These are phyloP conservation scores for Alternaria triticina DNA, from an alignment of 2,329 filamentous ascomycete genomes.

Conservation along the genomic window DNA sequence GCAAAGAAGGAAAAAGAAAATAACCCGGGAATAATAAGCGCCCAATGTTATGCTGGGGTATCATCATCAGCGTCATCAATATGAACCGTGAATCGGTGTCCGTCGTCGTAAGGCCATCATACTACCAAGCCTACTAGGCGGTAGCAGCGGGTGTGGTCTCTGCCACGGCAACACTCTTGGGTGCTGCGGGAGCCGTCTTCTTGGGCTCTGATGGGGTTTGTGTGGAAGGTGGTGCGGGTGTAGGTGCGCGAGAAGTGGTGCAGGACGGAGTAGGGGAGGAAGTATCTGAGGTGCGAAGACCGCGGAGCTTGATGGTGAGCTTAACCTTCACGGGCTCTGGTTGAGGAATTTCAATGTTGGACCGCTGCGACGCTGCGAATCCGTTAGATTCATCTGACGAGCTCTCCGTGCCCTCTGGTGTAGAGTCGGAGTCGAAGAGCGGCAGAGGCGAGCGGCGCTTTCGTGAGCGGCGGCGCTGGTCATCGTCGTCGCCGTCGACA, in stretches of 20 bases:
- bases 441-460: conserved; percentile 59
- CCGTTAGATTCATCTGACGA: conserved; percentile 45
- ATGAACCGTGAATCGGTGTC: conserved; percentile 9
- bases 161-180: neutral
- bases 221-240: conserved; percentile 2
- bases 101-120: conserved; percentile 20
- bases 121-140: conserved; percentile 9
- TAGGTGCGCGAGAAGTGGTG: conserved; percentile 22
- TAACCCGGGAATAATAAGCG: conserved; percentile 26
- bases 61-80: conserved; percentile 24
- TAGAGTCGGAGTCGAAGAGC: conserved; percentile 52
- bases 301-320: conserved; percentile 43
- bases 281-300: conserved; percentile 35
- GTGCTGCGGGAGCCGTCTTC: neutral
- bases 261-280: conserved; percentile 25
- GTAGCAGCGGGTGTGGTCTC: conserved; percentile 14
- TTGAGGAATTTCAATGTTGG: conserved; percentile 28
- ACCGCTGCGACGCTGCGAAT: conserved; percentile 34
- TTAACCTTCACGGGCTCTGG: conserved; percentile 30
- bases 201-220: neutral
- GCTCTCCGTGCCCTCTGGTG: conserved; percentile 43
- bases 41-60: conserved; percentile 36
- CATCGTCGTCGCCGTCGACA: conserved; percentile 59
- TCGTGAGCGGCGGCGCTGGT: conserved; percentile 56
- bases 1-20: conserved; percentile 28